These are phyloP conservation scores for Epichloe gansuensis DNA, from an alignment of 2,329 filamentous ascomycete genomes.

Conservation along the genomic window DNA sequence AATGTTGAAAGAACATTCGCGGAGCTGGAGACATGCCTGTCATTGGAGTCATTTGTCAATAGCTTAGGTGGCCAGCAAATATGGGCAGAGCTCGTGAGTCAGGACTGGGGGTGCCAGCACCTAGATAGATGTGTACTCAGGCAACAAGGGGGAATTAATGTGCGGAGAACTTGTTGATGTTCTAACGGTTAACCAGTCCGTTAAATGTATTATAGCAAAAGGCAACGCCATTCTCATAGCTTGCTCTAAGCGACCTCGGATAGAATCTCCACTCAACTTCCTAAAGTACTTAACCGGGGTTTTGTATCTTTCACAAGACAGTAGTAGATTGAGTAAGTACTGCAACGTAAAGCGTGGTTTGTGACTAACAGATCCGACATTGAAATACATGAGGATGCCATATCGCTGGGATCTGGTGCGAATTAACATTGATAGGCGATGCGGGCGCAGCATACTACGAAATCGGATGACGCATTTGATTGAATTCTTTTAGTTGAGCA, in stretches of 20 bases:
- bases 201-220: slow-evolving; percentile 1
- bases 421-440: background rate
- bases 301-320: too few relatives aligned
- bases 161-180: background rate
- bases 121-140: background rate
- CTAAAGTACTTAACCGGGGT: too few relatives aligned
- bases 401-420: background rate
- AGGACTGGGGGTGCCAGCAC: background rate
- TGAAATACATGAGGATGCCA: background rate
- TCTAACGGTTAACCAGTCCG: background rate
- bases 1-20: background rate
- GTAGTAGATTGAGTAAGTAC: background rate
- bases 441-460: background rate
- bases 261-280: too few relatives aligned
- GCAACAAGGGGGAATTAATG: background rate
- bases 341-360: background rate
- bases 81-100: background rate
- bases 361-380: background rate
- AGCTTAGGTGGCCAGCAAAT: background rate
- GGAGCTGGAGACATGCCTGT: background rate
- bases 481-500: background rate
- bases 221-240: background rate
- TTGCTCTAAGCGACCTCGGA: too few relatives aligned
- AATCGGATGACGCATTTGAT: background rate
- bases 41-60: background rate